Evolutionary conservation across 108 stramenopile genomes (phyloP).

Genomic region (Conticribra guillardii): DNA sequence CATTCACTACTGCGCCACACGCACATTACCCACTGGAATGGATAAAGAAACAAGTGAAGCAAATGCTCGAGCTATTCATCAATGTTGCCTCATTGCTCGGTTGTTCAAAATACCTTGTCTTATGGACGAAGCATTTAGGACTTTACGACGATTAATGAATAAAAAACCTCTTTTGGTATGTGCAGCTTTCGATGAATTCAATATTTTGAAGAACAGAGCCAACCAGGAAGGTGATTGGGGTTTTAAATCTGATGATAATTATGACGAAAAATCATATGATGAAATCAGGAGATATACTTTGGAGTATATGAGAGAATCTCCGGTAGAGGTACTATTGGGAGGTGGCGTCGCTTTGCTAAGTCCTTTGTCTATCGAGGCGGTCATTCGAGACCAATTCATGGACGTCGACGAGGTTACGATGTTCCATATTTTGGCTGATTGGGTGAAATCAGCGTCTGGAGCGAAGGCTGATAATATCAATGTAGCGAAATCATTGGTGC

Average conservation of each 20-base stretch:
- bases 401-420: slow-evolving; percentile 12
- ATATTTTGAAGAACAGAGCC: not conserved
- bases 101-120: not conserved
- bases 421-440: slow-evolving; percentile 11
- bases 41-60: not conserved
- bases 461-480: not conserved
- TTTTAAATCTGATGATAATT: not conserved
- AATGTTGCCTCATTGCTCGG: not conserved
- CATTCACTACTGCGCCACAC: not conserved
- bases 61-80: not conserved
- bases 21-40: not conserved
- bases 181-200: not conserved
- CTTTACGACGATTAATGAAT: not conserved
- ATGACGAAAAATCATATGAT: not conserved
- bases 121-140: not conserved
- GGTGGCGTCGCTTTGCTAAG: not conserved
- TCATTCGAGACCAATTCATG: slow-evolving; percentile 10
- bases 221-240: not conserved
- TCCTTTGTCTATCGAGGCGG: slow-evolving; percentile 2
- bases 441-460: not conserved
- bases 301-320: not conserved
- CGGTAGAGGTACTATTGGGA: not conserved
- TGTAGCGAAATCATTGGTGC: not conserved
- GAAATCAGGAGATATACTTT: not conserved
- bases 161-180: not conserved